Evolutionary conservation across 176 grass and related monocot species (phyloP), one percentile per base, ranked within the genome.

Genomic region (Lolium multiflorum): DNA sequence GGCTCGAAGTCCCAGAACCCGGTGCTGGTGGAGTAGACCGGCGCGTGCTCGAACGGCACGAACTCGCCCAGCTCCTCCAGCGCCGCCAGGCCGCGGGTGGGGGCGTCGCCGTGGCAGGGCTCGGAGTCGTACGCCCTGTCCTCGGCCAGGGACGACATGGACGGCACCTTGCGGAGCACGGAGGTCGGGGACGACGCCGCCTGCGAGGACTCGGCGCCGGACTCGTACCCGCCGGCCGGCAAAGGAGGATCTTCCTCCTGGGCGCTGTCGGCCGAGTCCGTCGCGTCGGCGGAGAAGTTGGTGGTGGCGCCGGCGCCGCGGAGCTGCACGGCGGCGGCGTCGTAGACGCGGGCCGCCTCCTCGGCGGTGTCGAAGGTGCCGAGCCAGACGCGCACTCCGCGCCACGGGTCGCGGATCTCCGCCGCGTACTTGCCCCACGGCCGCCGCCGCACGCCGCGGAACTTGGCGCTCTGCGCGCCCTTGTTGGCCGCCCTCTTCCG

Each of bases 311-410:
- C 58, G 79, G 94, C 63, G 28, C 91, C 90, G 31, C 94, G 88
- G 51, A 95, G 86, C 82, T 91, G 90, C 48, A 99, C 48, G 37
- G 94, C 94, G 1, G 94, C 94, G 25, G 78, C 76, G 84, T 97
- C 94, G 76, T 97, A 97, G 60, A 92, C 94, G 60, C 89, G 88
- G 16, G 95, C 95, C 6, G 95, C 95, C 83, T 97, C 92, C 92
- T 97, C 95, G 7, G 95, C 95, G 22, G 95, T 97, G 88, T 97
- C 88, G 78, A 94, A 97, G n/a, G 95, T 97, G 52, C 95, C 95
- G n/a, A 97, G 90, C 95, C 95, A 97, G 12, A 97, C 88, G 38
- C 94, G 92, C 43, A 97, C 92, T 17, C 95, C 92, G 47, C 95
- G 88, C 81, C 81, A 87, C 60, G 95, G 95, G 86, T 97, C 95